phyloP scores from a whole-genome alignment of 2,329 filamentous ascomycete genomes.

The Penicillium fuscoglaucum region DNA sequence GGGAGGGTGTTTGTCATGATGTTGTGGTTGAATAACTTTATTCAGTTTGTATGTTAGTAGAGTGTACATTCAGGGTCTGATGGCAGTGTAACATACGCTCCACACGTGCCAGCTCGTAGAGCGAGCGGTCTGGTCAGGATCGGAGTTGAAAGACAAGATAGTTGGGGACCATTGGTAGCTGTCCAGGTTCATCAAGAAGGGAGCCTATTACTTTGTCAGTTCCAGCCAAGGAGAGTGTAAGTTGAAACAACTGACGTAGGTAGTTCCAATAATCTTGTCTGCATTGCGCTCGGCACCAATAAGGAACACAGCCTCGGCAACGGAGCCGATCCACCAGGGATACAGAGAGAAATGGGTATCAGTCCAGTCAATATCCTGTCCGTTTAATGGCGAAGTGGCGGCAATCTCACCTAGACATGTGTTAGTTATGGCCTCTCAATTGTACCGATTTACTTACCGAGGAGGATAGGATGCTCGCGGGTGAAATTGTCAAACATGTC shows the following conservation, averaged over 20 bases:
- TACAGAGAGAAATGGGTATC: constrained; percentile 48
- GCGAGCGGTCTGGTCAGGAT: constrained; percentile 30
- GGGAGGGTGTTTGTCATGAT: constrained; percentile 50
- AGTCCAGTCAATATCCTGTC: constrained; percentile 46
- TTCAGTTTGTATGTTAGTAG: constrained; percentile 32
- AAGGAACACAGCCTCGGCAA: constrained; percentile 65
- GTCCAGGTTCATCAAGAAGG: constrained; percentile 32
- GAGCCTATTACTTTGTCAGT: constrained; percentile 21
- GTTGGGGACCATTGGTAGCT: constrained; percentile 34
- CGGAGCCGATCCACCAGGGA: constrained; percentile 60
- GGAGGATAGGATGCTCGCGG: constrained; percentile 26
- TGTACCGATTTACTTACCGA: constrained; percentile 20
- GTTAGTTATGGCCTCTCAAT: not conserved
- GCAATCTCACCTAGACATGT: constrained; percentile 28
- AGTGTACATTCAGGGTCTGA: not conserved
- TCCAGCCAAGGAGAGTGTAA: not conserved
- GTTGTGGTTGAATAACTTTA: constrained; percentile 44
- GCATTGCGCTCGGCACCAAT: constrained; percentile 65
- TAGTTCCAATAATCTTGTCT: constrained; percentile 31
- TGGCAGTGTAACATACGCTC: constrained; percentile 27
- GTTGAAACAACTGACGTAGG: constrained; percentile 24
- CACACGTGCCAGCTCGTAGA: constrained; percentile 34
- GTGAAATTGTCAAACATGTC: constrained; percentile 54
- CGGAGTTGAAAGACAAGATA: constrained; percentile 32
- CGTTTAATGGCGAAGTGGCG: constrained; percentile 46